phyloP scores from a whole-genome alignment of 805 yeast species.

The Zygotorulaspora florentina region DNA sequence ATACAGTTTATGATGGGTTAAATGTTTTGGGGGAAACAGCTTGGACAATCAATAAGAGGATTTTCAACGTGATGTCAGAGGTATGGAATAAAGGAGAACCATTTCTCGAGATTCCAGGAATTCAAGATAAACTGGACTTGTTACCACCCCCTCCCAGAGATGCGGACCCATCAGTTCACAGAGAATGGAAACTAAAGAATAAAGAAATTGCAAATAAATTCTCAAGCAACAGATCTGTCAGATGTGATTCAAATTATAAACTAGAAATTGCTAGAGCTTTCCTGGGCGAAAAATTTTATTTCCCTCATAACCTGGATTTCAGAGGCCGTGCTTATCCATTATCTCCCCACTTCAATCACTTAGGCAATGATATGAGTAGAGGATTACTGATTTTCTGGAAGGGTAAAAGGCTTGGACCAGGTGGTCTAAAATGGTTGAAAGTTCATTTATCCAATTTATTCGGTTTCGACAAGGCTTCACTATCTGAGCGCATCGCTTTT shows the following conservation, averaged over 20 bases:
- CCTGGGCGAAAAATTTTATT: constrained; percentile 69
- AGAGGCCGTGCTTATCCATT: constrained; percentile 83
- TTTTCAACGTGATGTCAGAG: constrained; percentile 64
- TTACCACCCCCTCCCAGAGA: constrained; percentile 58
- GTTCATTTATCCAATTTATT: constrained; percentile 68
- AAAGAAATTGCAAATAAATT: constrained; percentile 56
- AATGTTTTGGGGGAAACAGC: constrained; percentile 83
- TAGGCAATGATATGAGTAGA: constrained; percentile 75
- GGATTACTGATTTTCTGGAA: constrained; percentile 72
- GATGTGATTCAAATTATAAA: constrained; percentile 93
- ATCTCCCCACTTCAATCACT: constrained; percentile 74
- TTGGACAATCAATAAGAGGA: constrained; percentile 81
- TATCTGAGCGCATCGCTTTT: constrained; percentile 57
- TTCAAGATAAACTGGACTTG: constrained; percentile 41
- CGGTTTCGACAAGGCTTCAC: constrained; percentile 71
- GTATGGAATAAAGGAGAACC: constrained; percentile 85
- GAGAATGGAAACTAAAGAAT: constrained; percentile 63
- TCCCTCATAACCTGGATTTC: constrained; percentile 78
- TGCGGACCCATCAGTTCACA: constrained; percentile 67
- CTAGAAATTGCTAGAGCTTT: constrained; percentile 93
- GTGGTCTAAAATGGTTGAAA: constrained; percentile 69
- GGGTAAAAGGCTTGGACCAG: constrained; percentile 61
- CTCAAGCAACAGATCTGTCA: constrained; percentile 69
- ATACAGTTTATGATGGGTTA: constrained; percentile 69
- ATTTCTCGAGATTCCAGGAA: constrained; percentile 70